Evolutionary conservation across 768 basidiomycete species (phyloP), one percentile per base, ranked within the genome.

Genomic region (Scleroderma citrinum): DNA sequence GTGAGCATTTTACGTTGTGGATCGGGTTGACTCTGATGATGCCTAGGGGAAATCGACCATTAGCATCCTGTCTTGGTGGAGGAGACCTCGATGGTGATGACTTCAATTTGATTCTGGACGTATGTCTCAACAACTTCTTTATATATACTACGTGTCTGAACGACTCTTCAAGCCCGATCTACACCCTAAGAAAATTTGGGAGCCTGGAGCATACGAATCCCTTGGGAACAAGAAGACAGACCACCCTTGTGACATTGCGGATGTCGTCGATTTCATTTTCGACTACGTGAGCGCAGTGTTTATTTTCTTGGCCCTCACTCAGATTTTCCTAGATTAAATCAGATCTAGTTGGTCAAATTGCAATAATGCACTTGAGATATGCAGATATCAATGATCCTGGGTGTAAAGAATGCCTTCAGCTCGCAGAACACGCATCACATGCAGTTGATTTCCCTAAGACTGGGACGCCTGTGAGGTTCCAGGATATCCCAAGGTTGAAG

Each of bases 81-180:
- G 78, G 78, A 7, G 77, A 79, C 59, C 60, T 78, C 40, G 77
- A 79, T 53, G 77, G 76, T 5, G 76, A 78, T 46, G 70, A 74
- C 19, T 79, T 75, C 47, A 76, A 76, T 56, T 35, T 77, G n/a
- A 72, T 76, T 40, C 61, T 70, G 32, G 68, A 74, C 47, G 73
- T 74, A 34, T 54, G 65, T 59, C 44, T 32, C 19, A 32, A n/a
- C 10, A 2, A 20, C 7, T 34, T 29, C 14, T 46, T 48, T 26
- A 29, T 40, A 29, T 32, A n/a, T 11, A 21, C 23, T 48, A n/a
- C n/a, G n/a, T 45, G 41, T 46, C 16, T 51, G 49, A 7, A 50
- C 41, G 37, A 40, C 43, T 12, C 32, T 20, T 32, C 38, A 39
- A 70, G 70, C 62, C 59, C 30, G 56, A 61, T 4, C 59, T 74